Conservation (phyloP, 2,329 filamentous ascomycete species). For the Didymella exigua region DNA sequence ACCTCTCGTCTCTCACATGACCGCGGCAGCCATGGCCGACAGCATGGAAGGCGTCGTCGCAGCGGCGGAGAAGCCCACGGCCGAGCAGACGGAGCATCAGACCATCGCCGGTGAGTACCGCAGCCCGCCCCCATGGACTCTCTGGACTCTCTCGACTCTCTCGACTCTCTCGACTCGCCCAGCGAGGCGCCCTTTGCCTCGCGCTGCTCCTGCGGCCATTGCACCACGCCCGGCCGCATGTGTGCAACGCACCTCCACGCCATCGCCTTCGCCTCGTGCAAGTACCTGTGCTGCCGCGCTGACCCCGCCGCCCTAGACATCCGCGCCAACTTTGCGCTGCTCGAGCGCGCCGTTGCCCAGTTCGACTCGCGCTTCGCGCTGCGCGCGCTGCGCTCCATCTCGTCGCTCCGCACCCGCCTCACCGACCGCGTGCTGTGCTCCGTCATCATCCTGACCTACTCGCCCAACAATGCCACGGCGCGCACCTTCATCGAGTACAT, state of each 20-base stretch:
- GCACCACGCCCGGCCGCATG: constrained; percentile 31
- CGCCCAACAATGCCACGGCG: constrained; percentile 68
- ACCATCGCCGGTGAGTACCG: constrained; percentile 45
- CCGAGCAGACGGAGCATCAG: constrained; percentile 50
- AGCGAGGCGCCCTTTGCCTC: constrained; percentile 29
- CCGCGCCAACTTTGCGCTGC: constrained; percentile 87
- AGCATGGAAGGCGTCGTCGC: constrained; percentile 57
- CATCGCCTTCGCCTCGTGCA: constrained; percentile 35
- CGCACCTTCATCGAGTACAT: constrained; percentile 73
- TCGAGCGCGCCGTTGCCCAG: constrained; percentile 88
- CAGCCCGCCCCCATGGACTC: background rate
- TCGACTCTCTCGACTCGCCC: too few species aligned
- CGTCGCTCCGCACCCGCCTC: constrained; percentile 89
- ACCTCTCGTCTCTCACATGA: constrained; percentile 14
- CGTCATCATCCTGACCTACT: constrained; percentile 81
- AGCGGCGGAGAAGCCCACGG: constrained; percentile 50
- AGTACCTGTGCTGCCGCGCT: constrained; percentile 39
- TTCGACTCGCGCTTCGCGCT: constrained; percentile 97
- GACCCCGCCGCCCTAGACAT: constrained; percentile 69
- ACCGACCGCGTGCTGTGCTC: constrained; percentile 80
- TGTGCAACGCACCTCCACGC: constrained; percentile 40
- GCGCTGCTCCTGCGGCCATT: constrained; percentile 26
- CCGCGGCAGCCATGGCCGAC: constrained; percentile 52
- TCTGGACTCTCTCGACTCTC: too few species aligned
- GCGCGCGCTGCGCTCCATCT: constrained; percentile 91